Conservation (phyloP, 2,329 filamentous ascomycete genomes). For the Colletotrichum sojae region DNA sequence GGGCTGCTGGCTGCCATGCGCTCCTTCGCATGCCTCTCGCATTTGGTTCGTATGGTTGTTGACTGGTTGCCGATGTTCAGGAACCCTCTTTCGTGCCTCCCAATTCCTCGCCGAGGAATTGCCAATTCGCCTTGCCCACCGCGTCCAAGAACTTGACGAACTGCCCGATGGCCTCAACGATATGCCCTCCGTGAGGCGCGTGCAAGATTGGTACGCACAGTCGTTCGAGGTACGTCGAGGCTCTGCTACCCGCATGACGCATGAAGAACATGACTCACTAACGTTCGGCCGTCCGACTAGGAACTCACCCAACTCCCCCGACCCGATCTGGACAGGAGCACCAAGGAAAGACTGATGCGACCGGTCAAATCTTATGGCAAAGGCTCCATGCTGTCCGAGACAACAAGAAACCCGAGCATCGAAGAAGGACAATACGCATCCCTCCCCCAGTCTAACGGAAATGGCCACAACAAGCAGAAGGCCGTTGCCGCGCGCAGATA, state of each 20-base stretch:
- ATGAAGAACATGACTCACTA: slow-evolving; percentile 35
- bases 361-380: slow-evolving; percentile 71
- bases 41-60: not conserved
- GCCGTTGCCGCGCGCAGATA: slow-evolving; percentile 77
- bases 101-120: slow-evolving; percentile 99
- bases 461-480: slow-evolving; percentile 66
- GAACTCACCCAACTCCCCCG: slow-evolving; percentile 92
- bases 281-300: slow-evolving; percentile 57
- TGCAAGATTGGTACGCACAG: slow-evolving; percentile 99
- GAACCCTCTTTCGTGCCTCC: slow-evolving; percentile 95
- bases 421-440: slow-evolving; percentile 82
- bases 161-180: slow-evolving; percentile 96
- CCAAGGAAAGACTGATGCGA: slow-evolving; percentile 83
- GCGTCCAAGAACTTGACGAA: slow-evolving; percentile 92
- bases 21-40: slow-evolving; percentile 5
- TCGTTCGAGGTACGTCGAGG: slow-evolving; percentile 89
- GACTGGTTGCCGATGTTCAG: slow-evolving; percentile 58
- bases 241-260: slow-evolving; percentile 18
- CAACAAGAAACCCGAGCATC: slow-evolving; percentile 92
- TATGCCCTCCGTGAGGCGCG: slow-evolving; percentile 96
- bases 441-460: slow-evolving; percentile 59
- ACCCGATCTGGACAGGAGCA: slow-evolving; percentile 81
- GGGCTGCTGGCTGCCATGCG: not conserved
- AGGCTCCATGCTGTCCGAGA: slow-evolving; percentile 80
- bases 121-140: slow-evolving; percentile 94